Evolutionary conservation across 2,329 filamentous ascomycete species (phyloP), one percentile per base, ranked within the genome.

Genomic region (Claviceps fusiformis): DNA sequence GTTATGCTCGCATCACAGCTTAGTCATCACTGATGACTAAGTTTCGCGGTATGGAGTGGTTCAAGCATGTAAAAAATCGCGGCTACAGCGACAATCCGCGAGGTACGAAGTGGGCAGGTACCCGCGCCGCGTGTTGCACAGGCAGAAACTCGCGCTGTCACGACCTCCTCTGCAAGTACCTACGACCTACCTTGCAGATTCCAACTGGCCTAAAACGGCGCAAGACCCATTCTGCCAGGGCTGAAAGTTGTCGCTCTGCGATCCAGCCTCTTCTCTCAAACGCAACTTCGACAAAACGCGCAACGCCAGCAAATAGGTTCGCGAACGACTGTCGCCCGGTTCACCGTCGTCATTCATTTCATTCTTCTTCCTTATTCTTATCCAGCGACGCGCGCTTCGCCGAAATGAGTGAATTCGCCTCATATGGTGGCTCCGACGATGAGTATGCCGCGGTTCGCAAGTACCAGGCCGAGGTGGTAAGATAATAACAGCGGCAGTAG

Each of bases 361-460:
- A 50, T 55, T 19, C 7, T 5, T 55, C 35, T 9, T 13, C 29
- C 41, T 17, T 15, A 27, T 33, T 39, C 33, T 13, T 45, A 39
- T 8, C 49, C 33, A 41, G 47, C 54, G 35, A 56, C 47, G 37
- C 57, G 55, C 45, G 41, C 53, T 57, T 37, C n/a, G 55, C 58
- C 60, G 64, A 59, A 60, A 89, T 89, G 85, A 80, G 81, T 63
- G 86, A 89, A 70, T 85, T 86, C 70, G 73, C 71, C 60, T 78
- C 82, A 64, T 89, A 81, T 68, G 85, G 84, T 63, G 82, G 83
- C 64, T 80, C 82, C 29, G 87, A 92, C 44, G 88, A 92, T 71
- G 88, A 93, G 73, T 89, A 86, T 68, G 80, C 80, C 59, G 87
- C 92, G 73, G 81, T 95, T 65, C 87, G 82, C 73, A 89, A 87